Conservation (phyloP, 1,284 basidiomycete species). For the Leucocoprinus gongylophorus region DNA sequence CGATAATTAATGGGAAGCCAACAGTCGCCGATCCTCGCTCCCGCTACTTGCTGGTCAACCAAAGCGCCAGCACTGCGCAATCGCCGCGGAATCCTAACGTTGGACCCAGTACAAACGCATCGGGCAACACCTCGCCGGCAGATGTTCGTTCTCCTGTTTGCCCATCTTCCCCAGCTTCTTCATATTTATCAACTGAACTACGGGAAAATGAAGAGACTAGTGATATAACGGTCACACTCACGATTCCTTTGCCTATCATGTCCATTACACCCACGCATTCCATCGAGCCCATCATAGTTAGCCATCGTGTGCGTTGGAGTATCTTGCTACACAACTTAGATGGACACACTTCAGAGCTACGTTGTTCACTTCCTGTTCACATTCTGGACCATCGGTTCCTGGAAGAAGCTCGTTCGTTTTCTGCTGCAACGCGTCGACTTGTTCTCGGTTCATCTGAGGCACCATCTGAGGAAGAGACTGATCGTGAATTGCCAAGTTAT, state of each 20-base stretch:
- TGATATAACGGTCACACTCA: conserved; percentile 39
- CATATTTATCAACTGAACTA: background rate
- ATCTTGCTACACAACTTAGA: conserved; percentile 80
- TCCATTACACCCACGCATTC: conserved; percentile 60
- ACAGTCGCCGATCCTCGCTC: conserved; percentile 30
- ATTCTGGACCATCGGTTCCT: conserved; percentile 70
- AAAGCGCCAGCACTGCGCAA: background rate
- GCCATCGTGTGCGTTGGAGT: conserved; percentile 69
- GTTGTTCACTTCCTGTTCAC: conserved; percentile 84
- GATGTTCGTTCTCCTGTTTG: conserved; percentile 10
- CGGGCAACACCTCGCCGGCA: conserved; percentile 9
- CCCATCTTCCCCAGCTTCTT: conserved; percentile 5
- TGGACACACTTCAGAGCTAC: conserved; percentile 83
- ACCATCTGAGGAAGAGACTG: conserved; percentile 39
- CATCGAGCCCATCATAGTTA: conserved; percentile 65
- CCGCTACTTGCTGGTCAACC: conserved; percentile 3
- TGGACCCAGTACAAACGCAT: background rate
- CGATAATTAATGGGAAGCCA: conserved; percentile 59
- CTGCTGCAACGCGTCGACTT: conserved; percentile 63
- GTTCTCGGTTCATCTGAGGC: conserved; percentile 31
- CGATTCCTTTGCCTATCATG: conserved; percentile 36
- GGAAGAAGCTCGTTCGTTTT: conserved; percentile 66
- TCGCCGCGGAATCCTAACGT: background rate
- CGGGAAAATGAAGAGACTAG: background rate
- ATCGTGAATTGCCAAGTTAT: conserved; percentile 79